Evolutionary conservation across 495 filamentous ascomycete genomes (phyloP).

Genomic region (Rhizodiscina lignyota): DNA sequence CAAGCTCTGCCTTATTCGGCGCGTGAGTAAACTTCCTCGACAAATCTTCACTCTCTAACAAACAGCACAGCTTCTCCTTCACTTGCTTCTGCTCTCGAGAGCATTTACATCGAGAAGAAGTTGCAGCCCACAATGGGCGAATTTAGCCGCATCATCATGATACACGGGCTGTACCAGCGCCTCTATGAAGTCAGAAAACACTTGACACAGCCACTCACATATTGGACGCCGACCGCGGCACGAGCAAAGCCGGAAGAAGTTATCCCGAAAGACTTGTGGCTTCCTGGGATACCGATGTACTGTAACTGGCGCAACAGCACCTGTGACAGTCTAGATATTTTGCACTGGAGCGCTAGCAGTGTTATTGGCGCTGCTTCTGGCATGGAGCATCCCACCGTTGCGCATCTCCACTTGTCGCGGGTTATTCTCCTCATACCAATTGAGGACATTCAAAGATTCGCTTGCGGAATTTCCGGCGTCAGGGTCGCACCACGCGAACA

Average conservation of each 20-base stretch:
- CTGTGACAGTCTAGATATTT: slow-evolving; percentile 36
- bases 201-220: slow-evolving; percentile 27
- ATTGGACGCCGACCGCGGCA: slow-evolving; percentile 33
- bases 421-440: slow-evolving; percentile 19
- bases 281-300: slow-evolving; percentile 30
- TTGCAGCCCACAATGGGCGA: slow-evolving; percentile 25
- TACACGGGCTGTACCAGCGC: slow-evolving; percentile 33
- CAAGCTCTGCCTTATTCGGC: slow-evolving; percentile 6
- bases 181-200: slow-evolving; percentile 36
- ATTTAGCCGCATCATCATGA: slow-evolving; percentile 30
- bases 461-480: neutral
- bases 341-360: slow-evolving; percentile 37
- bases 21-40: slow-evolving; percentile 21
- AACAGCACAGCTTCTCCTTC: too few species aligned
- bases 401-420: slow-evolving; percentile 35
- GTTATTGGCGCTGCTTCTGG: slow-evolving; percentile 28
- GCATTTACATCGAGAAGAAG: slow-evolving; percentile 33
- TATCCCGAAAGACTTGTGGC: slow-evolving; percentile 21
- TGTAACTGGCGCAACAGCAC: slow-evolving; percentile 39
- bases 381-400: slow-evolving; percentile 32
- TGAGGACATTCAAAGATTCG: slow-evolving; percentile 13
- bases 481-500: too few species aligned
- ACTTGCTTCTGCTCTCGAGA: slow-evolving; percentile 28
- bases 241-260: slow-evolving; percentile 27
- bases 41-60: too few species aligned